Percentiles rank a stretch among this genome's conserved stretches.
Evolutionary conservation across 2,329 filamentous ascomycete genomes (phyloP).

Genomic region (Fusarium solani-melongenae): DNA sequence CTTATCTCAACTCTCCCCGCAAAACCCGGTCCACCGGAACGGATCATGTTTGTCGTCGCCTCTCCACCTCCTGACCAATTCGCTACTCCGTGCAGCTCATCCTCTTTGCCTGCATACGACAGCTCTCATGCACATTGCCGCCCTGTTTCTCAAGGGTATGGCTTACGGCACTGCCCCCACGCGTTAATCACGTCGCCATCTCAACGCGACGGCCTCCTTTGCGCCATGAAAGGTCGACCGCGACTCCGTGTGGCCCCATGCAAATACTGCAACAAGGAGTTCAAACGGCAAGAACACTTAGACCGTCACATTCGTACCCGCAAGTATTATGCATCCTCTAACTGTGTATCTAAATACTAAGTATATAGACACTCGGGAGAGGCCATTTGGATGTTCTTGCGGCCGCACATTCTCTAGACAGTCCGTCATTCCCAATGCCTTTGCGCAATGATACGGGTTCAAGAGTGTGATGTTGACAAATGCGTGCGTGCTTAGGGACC

Average conservation of each 20-base stretch:
- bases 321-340: not conserved
- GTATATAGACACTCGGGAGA: not conserved
- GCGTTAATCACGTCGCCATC: not conserved
- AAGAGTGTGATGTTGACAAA: not conserved
- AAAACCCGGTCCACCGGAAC: not conserved
- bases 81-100: not conserved
- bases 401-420: not conserved
- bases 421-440: not conserved
- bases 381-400: not conserved
- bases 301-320: conserved; percentile 11
- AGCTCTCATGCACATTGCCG: not conserved
- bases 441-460: not conserved
- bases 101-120: not conserved
- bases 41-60: not conserved
- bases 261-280: conserved; percentile 45
- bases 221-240: conserved; percentile 21
- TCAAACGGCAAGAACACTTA: conserved; percentile 48
- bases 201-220: not conserved
- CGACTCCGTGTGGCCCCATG: conserved; percentile 39
- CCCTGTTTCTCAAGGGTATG: not conserved
- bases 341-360: not conserved
- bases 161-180: not conserved
- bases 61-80: not conserved
- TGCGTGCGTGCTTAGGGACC: not conserved
- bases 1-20: not conserved